Evolutionary conservation across 495 filamentous ascomycete genomes (phyloP).

Genomic region (Massariosphaeria phaeospora): DNA sequence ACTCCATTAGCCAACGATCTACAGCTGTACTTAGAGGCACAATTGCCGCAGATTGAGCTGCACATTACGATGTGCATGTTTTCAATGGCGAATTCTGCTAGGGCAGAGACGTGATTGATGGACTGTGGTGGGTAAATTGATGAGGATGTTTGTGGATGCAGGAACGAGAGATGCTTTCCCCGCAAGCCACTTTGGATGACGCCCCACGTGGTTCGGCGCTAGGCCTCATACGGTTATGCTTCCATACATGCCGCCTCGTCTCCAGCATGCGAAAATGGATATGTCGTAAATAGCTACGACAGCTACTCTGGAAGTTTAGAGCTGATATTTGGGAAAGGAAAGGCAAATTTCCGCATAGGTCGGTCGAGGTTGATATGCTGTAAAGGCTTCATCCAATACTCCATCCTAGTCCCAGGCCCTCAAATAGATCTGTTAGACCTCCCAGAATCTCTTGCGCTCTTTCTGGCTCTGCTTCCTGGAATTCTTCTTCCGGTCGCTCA

Average conservation of each 20-base stretch:
- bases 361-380: too few relatives aligned
- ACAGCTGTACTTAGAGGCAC: neutral
- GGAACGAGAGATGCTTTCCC: conserved; percentile 3
- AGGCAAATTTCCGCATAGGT: too few relatives aligned
- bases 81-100: neutral
- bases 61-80: conserved; percentile 5
- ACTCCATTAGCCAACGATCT: neutral
- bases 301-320: too few relatives aligned
- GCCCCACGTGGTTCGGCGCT: neutral
- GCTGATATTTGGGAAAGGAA: too few relatives aligned
- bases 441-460: too few relatives aligned
- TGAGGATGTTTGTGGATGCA: neutral
- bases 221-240: conserved; percentile 1
- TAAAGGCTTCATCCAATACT: too few relatives aligned
- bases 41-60: conserved; percentile 15
- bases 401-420: conserved; percentile 16
- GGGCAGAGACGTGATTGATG: conserved; percentile 7
- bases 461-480: neutral
- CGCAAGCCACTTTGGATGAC: conserved; percentile 11
- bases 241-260: conserved; percentile 8
- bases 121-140: neutral
- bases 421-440: too few relatives aligned
- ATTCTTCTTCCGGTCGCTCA: conserved; percentile 13
- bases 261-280: too few relatives aligned
- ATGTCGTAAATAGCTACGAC: too few relatives aligned